Percentiles rank a stretch among this genome's conserved stretches.
Conservation (phyloP, 495 filamentous ascomycete species). For the Zalerion maritima region DNA sequence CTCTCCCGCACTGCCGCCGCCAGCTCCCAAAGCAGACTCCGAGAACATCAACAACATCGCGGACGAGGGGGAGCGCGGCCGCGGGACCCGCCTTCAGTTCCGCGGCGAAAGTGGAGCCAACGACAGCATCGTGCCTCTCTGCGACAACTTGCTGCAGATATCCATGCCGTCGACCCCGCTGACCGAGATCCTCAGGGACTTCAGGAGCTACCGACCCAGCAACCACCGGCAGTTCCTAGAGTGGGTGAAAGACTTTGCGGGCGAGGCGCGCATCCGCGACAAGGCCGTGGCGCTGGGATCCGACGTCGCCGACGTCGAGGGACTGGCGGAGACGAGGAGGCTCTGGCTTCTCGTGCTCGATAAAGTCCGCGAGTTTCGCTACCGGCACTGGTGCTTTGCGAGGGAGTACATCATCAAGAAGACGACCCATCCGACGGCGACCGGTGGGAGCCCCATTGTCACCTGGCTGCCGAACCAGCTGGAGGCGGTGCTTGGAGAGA, state of each 20-base stretch:
- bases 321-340: constrained; percentile 19
- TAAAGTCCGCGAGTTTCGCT: constrained; percentile 80
- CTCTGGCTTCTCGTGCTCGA: constrained; percentile 62
- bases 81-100: constrained; percentile 51
- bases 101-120: constrained; percentile 84
- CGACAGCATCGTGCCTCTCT: constrained; percentile 73
- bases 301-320: constrained; percentile 20
- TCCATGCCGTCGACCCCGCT: constrained; percentile 72
- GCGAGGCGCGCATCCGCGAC: constrained; percentile 38
- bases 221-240: constrained; percentile 75
- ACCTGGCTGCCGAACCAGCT: constrained; percentile 84
- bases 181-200: constrained; percentile 71
- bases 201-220: constrained; percentile 68
- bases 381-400: constrained; percentile 92
- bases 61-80: too few relatives aligned
- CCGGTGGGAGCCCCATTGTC: constrained; percentile 82
- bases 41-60: too few relatives aligned
- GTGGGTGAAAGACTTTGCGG: constrained; percentile 44
- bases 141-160: constrained; percentile 69
- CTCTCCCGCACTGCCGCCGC: too few relatives aligned
- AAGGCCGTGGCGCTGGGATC: constrained; percentile 46
- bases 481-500: constrained; percentile 59
- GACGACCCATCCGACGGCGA: constrained; percentile 72
- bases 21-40: too few relatives aligned
- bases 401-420: constrained; percentile 82